Percentiles rank a stretch among this genome's conserved stretches.
These are phyloP conservation scores for Ceratobasidium sp. DNA, from an alignment of 1,284 basidiomycete genomes.

Conservation along the genomic window DNA sequence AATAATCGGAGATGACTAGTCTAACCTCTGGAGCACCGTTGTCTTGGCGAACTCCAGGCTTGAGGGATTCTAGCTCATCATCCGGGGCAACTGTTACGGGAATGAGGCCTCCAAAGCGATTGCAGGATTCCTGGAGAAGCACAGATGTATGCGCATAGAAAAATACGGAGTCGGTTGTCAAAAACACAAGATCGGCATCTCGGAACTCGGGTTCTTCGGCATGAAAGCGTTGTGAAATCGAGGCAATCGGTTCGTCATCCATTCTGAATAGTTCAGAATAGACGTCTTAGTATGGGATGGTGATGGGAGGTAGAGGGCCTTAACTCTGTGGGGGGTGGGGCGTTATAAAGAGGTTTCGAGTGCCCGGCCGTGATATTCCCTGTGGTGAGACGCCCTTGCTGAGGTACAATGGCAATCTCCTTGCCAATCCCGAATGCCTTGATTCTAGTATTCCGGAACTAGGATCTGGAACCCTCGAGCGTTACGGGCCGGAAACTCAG, in stretches of 20 bases:
- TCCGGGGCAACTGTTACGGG: background rate
- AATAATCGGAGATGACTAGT: slow-evolving; percentile 25
- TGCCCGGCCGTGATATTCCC: background rate
- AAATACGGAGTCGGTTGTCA: slow-evolving; percentile 38
- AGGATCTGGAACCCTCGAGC: background rate
- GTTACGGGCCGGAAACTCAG: background rate
- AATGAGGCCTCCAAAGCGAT: slow-evolving; percentile 33
- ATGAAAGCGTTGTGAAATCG: background rate
- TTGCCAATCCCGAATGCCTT: background rate
- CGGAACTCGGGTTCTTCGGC: background rate
- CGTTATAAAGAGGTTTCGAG: background rate
- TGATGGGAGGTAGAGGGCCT: background rate
- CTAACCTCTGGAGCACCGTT: background rate
- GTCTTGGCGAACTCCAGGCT: background rate
- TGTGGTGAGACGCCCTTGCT: background rate
- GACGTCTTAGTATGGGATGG: background rate
- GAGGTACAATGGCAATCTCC: background rate
- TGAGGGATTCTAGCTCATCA: background rate
- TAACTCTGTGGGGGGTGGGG: background rate
- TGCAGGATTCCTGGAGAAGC: slow-evolving; percentile 31
- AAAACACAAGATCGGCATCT: slow-evolving; percentile 38
- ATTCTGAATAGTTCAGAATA: background rate
- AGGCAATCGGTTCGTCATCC: slow-evolving; percentile 4
- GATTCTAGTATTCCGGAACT: background rate
- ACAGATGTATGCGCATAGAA: slow-evolving; percentile 40